Percentiles rank a stretch among this genome's conserved stretches.
Conservation (phyloP, 2,329 filamentous ascomycete genomes). For the Nigrospora oryzae region DNA sequence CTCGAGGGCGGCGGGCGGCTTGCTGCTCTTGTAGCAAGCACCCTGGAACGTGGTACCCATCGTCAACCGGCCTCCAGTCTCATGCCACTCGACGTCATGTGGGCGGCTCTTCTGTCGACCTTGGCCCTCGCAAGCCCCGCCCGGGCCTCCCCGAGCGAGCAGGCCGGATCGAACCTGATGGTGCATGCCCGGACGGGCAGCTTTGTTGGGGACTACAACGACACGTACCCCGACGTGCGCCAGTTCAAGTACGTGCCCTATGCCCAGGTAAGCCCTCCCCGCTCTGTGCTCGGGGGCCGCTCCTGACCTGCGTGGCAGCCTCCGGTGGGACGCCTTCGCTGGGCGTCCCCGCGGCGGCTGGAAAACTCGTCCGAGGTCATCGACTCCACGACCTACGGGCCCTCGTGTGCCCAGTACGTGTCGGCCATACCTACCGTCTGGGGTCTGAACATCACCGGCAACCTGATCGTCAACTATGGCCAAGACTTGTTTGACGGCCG, state of each 20-base stretch:
- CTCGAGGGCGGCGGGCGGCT: too few species aligned
- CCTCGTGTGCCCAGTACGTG: too few species aligned
- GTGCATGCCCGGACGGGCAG: too few species aligned
- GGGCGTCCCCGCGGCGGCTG: slow-evolving; percentile 10
- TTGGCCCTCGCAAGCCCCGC: not conserved
- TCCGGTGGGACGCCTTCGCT: slow-evolving; percentile 10
- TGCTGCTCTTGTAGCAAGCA: too few species aligned
- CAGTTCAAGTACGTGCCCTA: too few species aligned
- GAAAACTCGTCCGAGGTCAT: not conserved
- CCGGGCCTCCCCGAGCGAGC: not conserved
- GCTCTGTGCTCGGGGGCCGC: too few species aligned
- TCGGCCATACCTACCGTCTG: too few species aligned
- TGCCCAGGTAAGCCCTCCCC: not conserved
- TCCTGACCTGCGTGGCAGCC: slow-evolving; percentile 12
- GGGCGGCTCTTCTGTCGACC: not conserved
- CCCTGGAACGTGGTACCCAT: too few species aligned
- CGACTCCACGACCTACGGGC: not conserved
- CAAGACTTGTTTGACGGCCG: not conserved
- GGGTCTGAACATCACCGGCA: not conserved
- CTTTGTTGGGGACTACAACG: too few species aligned
- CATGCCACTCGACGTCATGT: too few species aligned
- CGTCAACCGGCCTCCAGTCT: too few species aligned
- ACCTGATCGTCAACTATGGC: not conserved
- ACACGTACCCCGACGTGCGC: too few species aligned
- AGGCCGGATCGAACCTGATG: not conserved